These are phyloP conservation scores for Phytopythium kandeliae DNA, from an alignment of 352 stramenopile species.

Conservation along the genomic window DNA sequence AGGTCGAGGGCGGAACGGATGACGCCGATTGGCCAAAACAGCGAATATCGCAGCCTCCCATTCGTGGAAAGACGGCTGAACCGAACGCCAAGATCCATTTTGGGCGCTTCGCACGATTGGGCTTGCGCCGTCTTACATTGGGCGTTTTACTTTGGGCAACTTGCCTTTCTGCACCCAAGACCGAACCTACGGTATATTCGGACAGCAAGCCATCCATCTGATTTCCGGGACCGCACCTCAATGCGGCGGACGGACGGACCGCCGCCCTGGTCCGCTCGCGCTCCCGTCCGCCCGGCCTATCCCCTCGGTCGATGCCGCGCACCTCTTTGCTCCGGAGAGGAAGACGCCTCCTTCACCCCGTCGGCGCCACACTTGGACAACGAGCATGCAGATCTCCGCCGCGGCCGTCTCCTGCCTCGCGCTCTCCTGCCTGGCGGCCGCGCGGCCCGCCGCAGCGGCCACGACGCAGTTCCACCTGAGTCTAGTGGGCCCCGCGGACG, in stretches of 20 bases:
- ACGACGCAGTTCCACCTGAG: constrained; percentile 67
- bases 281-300: background rate
- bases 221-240: background rate
- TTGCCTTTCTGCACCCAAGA: background rate
- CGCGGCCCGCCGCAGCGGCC: constrained; percentile 7
- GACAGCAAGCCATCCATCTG: background rate
- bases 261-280: too few species aligned
- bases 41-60: background rate
- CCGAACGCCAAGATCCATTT: background rate
- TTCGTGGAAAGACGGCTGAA: background rate
- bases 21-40: background rate
- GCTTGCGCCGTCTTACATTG: too few species aligned
- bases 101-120: too few species aligned
- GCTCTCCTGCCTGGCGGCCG: background rate
- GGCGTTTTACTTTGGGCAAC: background rate
- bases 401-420: background rate
- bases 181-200: too few species aligned
- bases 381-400: too few species aligned
- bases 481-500: constrained; percentile 23
- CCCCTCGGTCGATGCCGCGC: background rate
- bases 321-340: too few species aligned
- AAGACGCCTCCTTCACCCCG: too few species aligned
- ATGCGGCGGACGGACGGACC: too few species aligned
- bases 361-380: too few species aligned
- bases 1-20: background rate